phyloP scores from a whole-genome alignment of 1,284 basidiomycete species.

The Ustilago xerochloae region DNA sequence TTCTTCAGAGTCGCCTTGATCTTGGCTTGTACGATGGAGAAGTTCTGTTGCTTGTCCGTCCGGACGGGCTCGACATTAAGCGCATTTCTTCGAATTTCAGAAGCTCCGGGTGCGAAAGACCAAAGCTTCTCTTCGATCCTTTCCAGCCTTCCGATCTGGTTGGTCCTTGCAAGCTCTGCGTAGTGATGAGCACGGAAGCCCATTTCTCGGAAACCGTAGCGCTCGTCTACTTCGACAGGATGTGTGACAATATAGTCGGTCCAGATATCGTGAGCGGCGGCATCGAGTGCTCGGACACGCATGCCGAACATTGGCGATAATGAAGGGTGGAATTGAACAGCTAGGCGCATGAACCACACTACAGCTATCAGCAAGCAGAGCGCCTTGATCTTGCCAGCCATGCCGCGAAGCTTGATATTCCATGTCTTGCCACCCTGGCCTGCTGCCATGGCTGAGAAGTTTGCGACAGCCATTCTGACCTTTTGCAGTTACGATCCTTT shows the following conservation, averaged over 20 bases:
- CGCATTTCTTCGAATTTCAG: slow-evolving; percentile 30
- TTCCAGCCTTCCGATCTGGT: slow-evolving; percentile 28
- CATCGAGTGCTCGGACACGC: slow-evolving; percentile 29
- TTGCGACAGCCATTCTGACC: slow-evolving; percentile 12
- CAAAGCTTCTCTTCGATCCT: slow-evolving; percentile 29
- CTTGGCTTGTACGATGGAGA: slow-evolving; percentile 4
- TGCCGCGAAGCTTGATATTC: slow-evolving; percentile 2
- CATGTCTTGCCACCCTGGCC: not conserved
- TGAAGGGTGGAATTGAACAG: slow-evolving; percentile 17
- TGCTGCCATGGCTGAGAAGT: slow-evolving; percentile 8
- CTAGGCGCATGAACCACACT: slow-evolving; percentile 20
- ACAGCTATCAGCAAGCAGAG: slow-evolving; percentile 13
- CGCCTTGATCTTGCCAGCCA: slow-evolving; percentile 11
- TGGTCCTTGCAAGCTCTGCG: slow-evolving; percentile 32
- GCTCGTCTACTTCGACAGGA: slow-evolving; percentile 40
- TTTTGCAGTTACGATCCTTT: not conserved
- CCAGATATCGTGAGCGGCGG: slow-evolving; percentile 37
- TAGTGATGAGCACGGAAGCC: slow-evolving; percentile 42
- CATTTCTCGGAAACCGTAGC: slow-evolving; percentile 45
- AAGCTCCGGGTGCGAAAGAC: slow-evolving; percentile 26
- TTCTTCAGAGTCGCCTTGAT: slow-evolving; percentile 17
- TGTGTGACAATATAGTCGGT: slow-evolving; percentile 35
- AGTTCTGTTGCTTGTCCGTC: not conserved
- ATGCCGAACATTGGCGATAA: slow-evolving; percentile 35
- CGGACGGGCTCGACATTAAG: slow-evolving; percentile 1